A percentile compares a stretch with the other conserved stretches of the same genome.
phyloP scores from a whole-genome alignment of 345 rosid genomes.

The Angophora floribunda region DNA sequence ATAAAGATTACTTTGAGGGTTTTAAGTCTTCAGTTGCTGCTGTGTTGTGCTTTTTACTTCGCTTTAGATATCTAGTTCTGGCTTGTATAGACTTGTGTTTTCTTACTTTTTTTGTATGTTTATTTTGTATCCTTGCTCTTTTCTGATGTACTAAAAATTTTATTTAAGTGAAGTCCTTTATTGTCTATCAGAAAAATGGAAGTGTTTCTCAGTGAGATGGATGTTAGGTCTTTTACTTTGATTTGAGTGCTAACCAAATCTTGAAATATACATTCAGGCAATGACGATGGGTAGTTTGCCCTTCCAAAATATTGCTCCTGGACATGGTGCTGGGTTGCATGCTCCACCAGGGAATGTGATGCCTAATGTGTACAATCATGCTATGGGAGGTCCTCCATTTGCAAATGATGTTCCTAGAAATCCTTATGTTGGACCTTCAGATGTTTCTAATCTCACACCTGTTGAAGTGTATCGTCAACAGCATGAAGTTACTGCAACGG shows the following conservation, averaged over 20 bases:
- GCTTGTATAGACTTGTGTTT: not conserved
- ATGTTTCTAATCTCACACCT: slow-evolving; percentile 41
- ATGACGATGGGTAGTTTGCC: slow-evolving; percentile 32
- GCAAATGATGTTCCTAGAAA: slow-evolving; percentile 34
- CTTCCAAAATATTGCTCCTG: slow-evolving; percentile 31
- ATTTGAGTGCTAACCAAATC: not conserved
- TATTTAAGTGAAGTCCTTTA: not conserved
- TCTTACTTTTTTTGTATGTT: not conserved
- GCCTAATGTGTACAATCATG: slow-evolving; percentile 38
- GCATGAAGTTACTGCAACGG: slow-evolving; percentile 88
- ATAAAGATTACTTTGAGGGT: not conserved
- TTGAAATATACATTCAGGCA: slow-evolving; percentile 32
- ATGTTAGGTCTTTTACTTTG: not conserved
- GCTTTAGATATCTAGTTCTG: not conserved
- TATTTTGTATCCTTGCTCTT: not conserved
- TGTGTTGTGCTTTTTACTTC: not conserved
- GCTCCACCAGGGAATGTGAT: slow-evolving; percentile 31
- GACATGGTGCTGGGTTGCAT: slow-evolving; percentile 36
- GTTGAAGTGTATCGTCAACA: slow-evolving; percentile 66
- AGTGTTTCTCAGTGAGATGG: not conserved
- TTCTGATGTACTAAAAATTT: not conserved
- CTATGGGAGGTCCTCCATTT: slow-evolving; percentile 29
- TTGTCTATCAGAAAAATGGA: not conserved
- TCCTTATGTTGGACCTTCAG: slow-evolving; percentile 36
- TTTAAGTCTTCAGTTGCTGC: not conserved